phyloP scores from a whole-genome alignment of 1,139 yeast species.

The Hemisphaericaspora lyxosophila region DNA sequence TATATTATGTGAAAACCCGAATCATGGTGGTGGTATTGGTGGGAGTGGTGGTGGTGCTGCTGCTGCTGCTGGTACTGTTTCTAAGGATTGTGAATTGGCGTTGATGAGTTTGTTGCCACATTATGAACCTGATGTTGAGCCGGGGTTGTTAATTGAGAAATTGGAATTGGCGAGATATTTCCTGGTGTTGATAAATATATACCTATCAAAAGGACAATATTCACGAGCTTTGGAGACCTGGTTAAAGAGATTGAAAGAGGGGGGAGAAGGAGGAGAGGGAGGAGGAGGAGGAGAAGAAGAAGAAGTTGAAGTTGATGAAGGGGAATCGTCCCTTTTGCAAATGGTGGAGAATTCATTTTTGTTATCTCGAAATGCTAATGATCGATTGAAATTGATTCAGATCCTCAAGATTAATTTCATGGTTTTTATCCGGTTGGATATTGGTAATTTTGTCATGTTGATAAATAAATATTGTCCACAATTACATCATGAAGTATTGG shows the following conservation, averaged over 20 bases:
- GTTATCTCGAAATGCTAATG: constrained; percentile 27
- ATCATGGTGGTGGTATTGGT: background rate
- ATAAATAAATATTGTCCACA: constrained; percentile 37
- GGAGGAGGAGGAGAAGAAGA: constrained; percentile 4
- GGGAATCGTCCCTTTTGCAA: constrained; percentile 17
- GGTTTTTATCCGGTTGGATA: constrained; percentile 33
- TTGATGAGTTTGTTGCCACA: constrained; percentile 64
- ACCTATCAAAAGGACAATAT: constrained; percentile 51
- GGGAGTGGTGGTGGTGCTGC: too few species aligned
- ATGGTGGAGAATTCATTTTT: constrained; percentile 43
- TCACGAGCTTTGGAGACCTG: constrained; percentile 48
- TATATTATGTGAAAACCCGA: constrained; percentile 47
- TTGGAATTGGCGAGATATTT: constrained; percentile 55
- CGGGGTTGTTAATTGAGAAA: constrained; percentile 45
- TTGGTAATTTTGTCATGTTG: constrained; percentile 34
- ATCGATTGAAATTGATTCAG: constrained; percentile 32
- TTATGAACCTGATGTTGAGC: constrained; percentile 54
- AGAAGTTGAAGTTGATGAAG: constrained; percentile 10
- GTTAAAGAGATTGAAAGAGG: constrained; percentile 21
- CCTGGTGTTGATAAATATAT: constrained; percentile 58
- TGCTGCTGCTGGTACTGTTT: constrained; percentile 30
- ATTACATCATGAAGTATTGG: constrained; percentile 37
- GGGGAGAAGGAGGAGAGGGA: constrained; percentile 3
- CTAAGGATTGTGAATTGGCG: constrained; percentile 70
- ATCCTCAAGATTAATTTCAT: constrained; percentile 40